These are phyloP conservation scores for Aegilops longissima DNA, from an alignment of 176 grass and related monocot species.

Conservation along the genomic window DNA sequence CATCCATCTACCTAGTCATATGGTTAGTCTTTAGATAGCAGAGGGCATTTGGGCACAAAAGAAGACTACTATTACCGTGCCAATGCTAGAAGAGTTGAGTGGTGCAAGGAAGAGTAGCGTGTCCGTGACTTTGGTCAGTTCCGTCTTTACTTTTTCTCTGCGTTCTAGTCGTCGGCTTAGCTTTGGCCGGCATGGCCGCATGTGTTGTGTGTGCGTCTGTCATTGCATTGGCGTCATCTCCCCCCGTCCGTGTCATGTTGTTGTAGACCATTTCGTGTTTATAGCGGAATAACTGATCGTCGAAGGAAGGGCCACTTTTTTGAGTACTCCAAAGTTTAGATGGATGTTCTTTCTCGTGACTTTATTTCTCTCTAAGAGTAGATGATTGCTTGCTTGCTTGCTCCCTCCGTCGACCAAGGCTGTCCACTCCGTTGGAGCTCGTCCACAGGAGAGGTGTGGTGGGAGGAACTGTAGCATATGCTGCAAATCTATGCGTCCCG, in stretches of 20 bases:
- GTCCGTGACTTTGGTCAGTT: conserved; percentile 5
- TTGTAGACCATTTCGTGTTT: conserved; percentile 30
- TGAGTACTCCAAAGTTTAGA: not conserved
- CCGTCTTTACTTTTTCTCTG: not conserved
- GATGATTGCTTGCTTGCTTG: too few relatives aligned
- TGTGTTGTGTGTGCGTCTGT: conserved; percentile 22
- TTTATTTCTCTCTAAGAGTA: too few relatives aligned
- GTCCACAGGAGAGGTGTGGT: too few relatives aligned
- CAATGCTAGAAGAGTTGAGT: conserved; percentile 26
- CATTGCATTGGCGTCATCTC: conserved; percentile 23
- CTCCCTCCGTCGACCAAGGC: too few relatives aligned
- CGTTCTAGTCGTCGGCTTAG: conserved; percentile 1
- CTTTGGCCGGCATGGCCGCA: not conserved
- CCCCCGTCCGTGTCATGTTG: not conserved
- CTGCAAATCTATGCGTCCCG: too few relatives aligned
- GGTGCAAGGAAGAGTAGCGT: conserved; percentile 33
- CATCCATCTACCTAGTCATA: conserved; percentile 17
- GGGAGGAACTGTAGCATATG: too few relatives aligned
- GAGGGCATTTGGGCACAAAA: conserved; percentile 37
- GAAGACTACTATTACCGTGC: conserved; percentile 23
- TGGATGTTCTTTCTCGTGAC: too few relatives aligned
- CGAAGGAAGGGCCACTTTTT: conserved; percentile 27
- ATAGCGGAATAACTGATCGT: conserved; percentile 37
- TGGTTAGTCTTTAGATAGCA: conserved; percentile 45
- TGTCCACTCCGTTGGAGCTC: too few relatives aligned